These are phyloP conservation scores for Zymoseptoria ardabiliae DNA, from an alignment of 2,329 filamentous ascomycete species.

Conservation along the genomic window DNA sequence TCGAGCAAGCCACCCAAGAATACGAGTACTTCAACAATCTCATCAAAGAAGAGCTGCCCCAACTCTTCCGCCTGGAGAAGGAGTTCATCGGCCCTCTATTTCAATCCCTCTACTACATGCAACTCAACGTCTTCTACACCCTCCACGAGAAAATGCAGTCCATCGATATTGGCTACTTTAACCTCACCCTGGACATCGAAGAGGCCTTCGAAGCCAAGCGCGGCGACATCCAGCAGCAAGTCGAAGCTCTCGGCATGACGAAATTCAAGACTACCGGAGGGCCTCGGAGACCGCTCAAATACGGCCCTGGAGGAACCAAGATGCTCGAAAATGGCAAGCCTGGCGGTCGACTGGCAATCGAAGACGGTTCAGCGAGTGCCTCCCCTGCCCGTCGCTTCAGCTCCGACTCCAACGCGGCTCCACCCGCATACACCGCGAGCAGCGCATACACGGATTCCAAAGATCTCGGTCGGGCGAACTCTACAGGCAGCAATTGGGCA, in stretches of 20 bases:
- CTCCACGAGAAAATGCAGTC: constrained; percentile 96
- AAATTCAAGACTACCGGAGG: constrained; percentile 86
- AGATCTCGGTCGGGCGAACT: constrained; percentile 27
- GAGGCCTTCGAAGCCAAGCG: constrained; percentile 86
- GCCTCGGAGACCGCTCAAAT: constrained; percentile 42
- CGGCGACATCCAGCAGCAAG: constrained; percentile 74
- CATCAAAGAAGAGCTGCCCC: constrained; percentile 89
- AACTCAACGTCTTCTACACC: constrained; percentile 98
- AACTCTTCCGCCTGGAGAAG: constrained; percentile 79
- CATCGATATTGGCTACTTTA: constrained; percentile 96
- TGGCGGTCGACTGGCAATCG: constrained; percentile 23
- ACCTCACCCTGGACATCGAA: constrained; percentile 82
- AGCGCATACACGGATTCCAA: constrained; percentile 1
- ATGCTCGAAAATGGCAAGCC: constrained; percentile 27
- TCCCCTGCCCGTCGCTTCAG: constrained; percentile 24
- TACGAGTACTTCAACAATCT: constrained; percentile 98
- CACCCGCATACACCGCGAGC: constrained; percentile 22
- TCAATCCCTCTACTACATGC: constrained; percentile 99
- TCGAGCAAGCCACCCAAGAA: constrained; percentile 87
- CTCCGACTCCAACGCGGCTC: constrained; percentile 18
- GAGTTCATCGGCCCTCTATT: constrained; percentile 96
- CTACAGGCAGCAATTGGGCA: constrained; percentile 33
- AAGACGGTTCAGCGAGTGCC: constrained; percentile 11
- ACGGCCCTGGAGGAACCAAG: constrained; percentile 31
- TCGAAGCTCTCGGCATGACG: constrained; percentile 77